Evolutionary conservation across 2,329 filamentous ascomycete genomes (phyloP).

Genomic region (Alternaria longipes): DNA sequence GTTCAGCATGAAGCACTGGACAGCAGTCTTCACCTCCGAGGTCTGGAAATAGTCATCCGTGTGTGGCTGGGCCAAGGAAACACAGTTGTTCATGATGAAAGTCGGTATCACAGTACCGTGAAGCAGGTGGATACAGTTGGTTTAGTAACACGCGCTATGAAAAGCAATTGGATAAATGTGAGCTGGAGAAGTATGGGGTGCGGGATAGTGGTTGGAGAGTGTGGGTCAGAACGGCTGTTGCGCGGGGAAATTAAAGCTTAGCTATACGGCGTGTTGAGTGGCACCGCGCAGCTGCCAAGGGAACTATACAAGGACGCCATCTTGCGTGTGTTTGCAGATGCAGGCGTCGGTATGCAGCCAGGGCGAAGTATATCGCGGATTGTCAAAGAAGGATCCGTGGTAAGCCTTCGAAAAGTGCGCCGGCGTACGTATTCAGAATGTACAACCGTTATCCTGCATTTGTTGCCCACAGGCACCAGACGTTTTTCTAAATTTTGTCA

Average conservation of each 20-base stretch:
- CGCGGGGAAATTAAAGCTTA: conserved; percentile 18
- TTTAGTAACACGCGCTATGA: not conserved
- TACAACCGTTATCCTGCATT: too few relatives aligned
- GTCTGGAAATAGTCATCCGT: conserved; percentile 10
- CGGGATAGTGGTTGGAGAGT: not conserved
- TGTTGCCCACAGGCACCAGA: too few relatives aligned
- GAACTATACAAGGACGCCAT: too few relatives aligned
- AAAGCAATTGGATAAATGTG: not conserved
- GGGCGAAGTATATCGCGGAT: too few relatives aligned
- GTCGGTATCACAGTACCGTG: conserved; percentile 8
- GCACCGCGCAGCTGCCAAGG: not conserved
- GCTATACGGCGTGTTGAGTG: conserved; percentile 1
- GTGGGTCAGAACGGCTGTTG: conserved; percentile 12
- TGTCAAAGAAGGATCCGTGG: too few relatives aligned
- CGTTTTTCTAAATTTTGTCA: too few relatives aligned
- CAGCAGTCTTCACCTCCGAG: not conserved
- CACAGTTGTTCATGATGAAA: not conserved
- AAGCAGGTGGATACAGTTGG: not conserved
- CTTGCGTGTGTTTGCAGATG: too few relatives aligned
- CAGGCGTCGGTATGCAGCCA: too few relatives aligned
- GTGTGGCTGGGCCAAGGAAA: conserved; percentile 1
- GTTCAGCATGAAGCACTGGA: not conserved
- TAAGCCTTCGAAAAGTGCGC: too few relatives aligned
- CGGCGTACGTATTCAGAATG: too few relatives aligned
- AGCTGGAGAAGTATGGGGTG: conserved; percentile 2